These are phyloP conservation scores for Cercospora janseana DNA, from an alignment of 2,329 filamentous ascomycete species.

Conservation along the genomic window DNA sequence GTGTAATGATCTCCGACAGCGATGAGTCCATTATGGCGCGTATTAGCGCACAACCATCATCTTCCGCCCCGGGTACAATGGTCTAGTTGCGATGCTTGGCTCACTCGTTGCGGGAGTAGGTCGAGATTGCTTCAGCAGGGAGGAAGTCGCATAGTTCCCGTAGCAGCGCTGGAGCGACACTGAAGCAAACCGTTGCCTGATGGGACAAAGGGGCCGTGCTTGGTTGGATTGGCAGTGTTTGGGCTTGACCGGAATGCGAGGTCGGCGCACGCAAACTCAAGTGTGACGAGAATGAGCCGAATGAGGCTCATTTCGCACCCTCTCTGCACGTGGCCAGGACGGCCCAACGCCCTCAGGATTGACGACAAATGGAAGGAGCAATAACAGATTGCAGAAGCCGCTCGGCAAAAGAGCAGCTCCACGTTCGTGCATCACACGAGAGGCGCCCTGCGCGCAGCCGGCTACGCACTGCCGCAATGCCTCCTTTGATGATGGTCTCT, in stretches of 20 bases:
- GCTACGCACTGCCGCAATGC: not conserved
- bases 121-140: no score
- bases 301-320: not conserved
- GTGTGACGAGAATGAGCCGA: not conserved
- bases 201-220: not conserved
- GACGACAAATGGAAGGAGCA: no score
- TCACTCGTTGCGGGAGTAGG: no score
- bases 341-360: no score
- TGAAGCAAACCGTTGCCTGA: not conserved
- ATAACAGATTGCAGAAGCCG: no score
- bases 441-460: not conserved
- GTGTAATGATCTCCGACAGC: not conserved
- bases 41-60: not conserved
- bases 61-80: not conserved
- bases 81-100: no score
- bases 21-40: not conserved
- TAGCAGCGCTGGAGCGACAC: no score
- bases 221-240: slow-evolving; percentile 4
- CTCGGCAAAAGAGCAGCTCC: not conserved
- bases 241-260: slow-evolving; percentile 3
- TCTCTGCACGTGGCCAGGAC: no score
- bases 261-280: not conserved
- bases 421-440: not conserved
- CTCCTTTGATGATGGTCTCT: not conserved
- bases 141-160: no score